phyloP scores from a whole-genome alignment of 345 rosid species.

The Arabis alpina region DNA sequence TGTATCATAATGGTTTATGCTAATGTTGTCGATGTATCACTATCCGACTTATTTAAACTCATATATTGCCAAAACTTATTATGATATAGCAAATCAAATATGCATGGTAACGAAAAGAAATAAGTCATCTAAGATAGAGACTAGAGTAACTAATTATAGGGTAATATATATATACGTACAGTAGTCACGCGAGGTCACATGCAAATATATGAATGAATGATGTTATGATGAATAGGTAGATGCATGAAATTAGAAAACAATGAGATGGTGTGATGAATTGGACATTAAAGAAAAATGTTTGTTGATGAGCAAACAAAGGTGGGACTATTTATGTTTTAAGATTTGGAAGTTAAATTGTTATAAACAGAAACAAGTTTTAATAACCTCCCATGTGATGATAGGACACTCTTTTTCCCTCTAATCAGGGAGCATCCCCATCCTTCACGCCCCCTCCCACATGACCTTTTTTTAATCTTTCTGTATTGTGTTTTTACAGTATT shows the following conservation, averaged over 20 bases:
- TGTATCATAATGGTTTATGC: no score
- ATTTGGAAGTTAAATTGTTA: conserved; percentile 27
- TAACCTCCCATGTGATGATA: conserved; percentile 47
- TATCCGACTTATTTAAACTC: no score
- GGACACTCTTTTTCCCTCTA: conserved; percentile 38
- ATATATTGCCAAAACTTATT: no score
- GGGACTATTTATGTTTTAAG: conserved; percentile 41
- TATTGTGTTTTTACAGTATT: not conserved
- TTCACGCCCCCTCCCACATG: conserved; percentile 42
- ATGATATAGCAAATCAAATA: no score
- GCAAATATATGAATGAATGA: conserved; percentile 15
- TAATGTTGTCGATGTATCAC: no score
- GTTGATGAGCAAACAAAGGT: conserved; percentile 38
- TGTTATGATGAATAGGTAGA: conserved; percentile 26
- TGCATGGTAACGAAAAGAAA: no score
- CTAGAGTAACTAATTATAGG: no score
- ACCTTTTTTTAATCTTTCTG: not conserved
- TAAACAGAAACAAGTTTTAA: conserved; percentile 29
- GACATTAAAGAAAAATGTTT: conserved; percentile 41
- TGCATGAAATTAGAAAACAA: conserved; percentile 38
- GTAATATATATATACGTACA: no score
- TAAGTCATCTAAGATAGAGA: no score
- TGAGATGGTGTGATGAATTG: conserved; percentile 42
- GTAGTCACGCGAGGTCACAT: not conserved
- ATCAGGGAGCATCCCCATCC: conserved; percentile 44